Conservation (phyloP, 306 rosid species). For the Cicer bijugum region DNA sequence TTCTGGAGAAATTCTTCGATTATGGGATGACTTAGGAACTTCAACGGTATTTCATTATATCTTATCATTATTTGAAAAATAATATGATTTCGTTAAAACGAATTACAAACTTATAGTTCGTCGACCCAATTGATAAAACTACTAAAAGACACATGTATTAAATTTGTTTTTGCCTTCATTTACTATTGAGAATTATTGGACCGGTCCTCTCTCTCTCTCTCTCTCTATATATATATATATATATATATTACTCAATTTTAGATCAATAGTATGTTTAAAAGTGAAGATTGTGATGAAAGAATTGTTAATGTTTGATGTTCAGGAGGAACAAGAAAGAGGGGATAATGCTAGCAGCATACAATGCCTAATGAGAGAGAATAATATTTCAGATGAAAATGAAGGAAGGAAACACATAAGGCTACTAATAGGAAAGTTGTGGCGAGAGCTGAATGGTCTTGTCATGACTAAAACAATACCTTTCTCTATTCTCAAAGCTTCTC, state of each 20-base stretch:
- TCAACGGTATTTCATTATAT: constrained; percentile 41
- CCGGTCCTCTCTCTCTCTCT: too few relatives aligned
- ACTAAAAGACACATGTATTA: too few relatives aligned
- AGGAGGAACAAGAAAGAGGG: constrained; percentile 60
- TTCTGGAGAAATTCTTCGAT: constrained; percentile 54
- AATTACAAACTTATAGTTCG: too few relatives aligned
- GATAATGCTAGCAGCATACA: constrained; percentile 50
- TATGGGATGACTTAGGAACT: constrained; percentile 62
- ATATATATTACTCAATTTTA: too few relatives aligned
- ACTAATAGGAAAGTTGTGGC: constrained; percentile 46
- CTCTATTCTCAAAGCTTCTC: constrained; percentile 42
- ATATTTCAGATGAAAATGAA: constrained; percentile 40
- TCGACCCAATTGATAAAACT: too few relatives aligned
- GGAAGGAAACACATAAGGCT: constrained; percentile 45
- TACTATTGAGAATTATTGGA: too few relatives aligned
- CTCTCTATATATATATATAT: too few relatives aligned
- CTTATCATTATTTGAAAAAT: background rate
- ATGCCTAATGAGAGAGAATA: constrained; percentile 43
- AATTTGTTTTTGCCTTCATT: too few relatives aligned
- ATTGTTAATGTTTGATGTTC: too few relatives aligned
- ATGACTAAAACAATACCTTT: constrained; percentile 24
- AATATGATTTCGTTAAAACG: too few relatives aligned
- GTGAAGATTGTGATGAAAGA: too few relatives aligned
- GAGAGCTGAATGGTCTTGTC: constrained; percentile 45
- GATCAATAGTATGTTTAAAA: too few relatives aligned